phyloP scores from a whole-genome alignment of 495 filamentous ascomycete genomes.

The Cetradonia linearis region DNA sequence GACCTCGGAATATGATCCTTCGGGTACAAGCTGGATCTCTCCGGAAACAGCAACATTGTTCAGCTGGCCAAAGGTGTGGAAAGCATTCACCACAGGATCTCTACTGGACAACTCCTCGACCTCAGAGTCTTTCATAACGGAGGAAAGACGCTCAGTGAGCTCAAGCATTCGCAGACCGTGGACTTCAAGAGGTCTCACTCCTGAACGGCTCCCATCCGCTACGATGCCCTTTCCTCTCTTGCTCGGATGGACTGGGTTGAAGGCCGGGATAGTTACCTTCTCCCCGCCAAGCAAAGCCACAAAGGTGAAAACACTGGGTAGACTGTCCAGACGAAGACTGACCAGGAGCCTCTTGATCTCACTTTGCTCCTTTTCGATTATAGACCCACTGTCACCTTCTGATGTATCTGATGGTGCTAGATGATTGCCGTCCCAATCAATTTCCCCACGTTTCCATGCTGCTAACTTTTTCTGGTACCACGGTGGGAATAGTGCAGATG shows the following conservation, averaged over 20 bases:
- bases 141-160: constrained; percentile 84
- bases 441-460: constrained; percentile 83
- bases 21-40: constrained; percentile 64
- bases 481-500: constrained; percentile 64
- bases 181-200: constrained; percentile 51
- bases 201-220: constrained; percentile 14
- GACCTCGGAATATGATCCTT: constrained; percentile 67
- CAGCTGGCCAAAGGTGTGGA: constrained; percentile 77
- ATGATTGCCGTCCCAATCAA: constrained; percentile 78
- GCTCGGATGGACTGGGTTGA: constrained; percentile 36
- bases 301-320: constrained; percentile 78
- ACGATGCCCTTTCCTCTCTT: constrained; percentile 8
- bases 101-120: constrained; percentile 61
- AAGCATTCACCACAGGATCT: constrained; percentile 88
- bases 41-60: constrained; percentile 78
- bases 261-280: constrained; percentile 28
- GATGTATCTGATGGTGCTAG: constrained; percentile 31
- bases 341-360: constrained; percentile 45
- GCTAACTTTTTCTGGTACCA: constrained; percentile 89
- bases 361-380: constrained; percentile 31
- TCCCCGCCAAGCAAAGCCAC: constrained; percentile 62
- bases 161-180: constrained; percentile 80
- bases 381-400: constrained; percentile 30
- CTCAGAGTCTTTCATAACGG: constrained; percentile 89
- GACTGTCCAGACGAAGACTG: constrained; percentile 77